Evolutionary conservation across 768 basidiomycete genomes (phyloP), one percentile per base, ranked within the genome.

Genomic region (Agaricus subrufescens): DNA sequence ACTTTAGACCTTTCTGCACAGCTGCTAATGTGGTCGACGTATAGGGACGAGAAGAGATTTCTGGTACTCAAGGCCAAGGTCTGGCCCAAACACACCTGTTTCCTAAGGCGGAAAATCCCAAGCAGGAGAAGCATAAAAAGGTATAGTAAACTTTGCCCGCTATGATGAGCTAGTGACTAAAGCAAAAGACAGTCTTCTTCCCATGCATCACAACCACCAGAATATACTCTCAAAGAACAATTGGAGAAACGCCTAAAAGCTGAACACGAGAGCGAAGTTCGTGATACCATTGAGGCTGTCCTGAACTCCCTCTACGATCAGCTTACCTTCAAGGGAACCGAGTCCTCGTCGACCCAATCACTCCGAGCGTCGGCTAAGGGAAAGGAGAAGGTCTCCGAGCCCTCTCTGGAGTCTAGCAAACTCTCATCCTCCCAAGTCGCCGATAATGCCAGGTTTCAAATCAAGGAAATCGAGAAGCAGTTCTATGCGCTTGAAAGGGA

Each of bases 231-330:
- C 23, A 71, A 67, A 58, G 63, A 68, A 30, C 63, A 72, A 50
- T 68, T 73, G 8, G 67, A 70, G 55, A 52, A 65, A 25, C 69
- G 72, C 26, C 61, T 71, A 10, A 60, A 66, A 48, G 65, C 64
- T 25, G 69, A 72, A 47, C 59, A 64, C 14, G 61, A 65, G 12
- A 58, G 63, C 12, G 74, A 75, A 61, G 65, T 72, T 40, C 66
- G 65, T n/a, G 76, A 77, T 47, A 75, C 73, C 26, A 71, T 72
- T 30, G 70, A 75, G 54, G 74, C 73, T 29, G 68, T 75, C 54
- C 63, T 75, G 50, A 67, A 69, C 52, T 74, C 73, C 25, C 67
- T 74, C 25, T 48, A 61, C 12, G 66, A 68, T n/a, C 12, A 12
- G 19, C 40, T 15, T 27, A 8, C 30, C 9, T 31, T 10, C 6